Evolutionary conservation across 2,329 filamentous ascomycete genomes (phyloP), one percentile per base, ranked within the genome.

Genomic region (Karstenula rhodostoma): DNA sequence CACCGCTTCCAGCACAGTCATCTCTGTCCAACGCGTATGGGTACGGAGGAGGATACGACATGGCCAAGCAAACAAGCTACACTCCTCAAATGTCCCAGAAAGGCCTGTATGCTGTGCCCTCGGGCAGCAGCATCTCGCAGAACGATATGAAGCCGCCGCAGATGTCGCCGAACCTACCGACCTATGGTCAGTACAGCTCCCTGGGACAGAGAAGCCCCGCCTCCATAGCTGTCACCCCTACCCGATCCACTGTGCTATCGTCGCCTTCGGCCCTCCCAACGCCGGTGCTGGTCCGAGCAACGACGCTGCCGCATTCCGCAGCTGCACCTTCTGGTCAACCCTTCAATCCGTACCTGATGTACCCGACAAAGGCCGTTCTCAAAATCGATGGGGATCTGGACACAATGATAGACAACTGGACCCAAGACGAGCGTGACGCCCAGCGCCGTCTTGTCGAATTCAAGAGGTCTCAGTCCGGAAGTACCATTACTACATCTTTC

Each of bases 381-480:
- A 93, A 95, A 72, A 90, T 98, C 61, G 87, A 90, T 56, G 94
- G 94, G 22, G 92, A 97, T 71, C 85, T 99, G 50, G 89, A 93
- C 54, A 82, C 84, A 8, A 97, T 98, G 94, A 88, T 89, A 0
- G 86, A 90, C 63, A 86, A 89, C 63, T 99, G 95, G 95, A 90
- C 87, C 0, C 80, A 85, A 29, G 93, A 96, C 64, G 95, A 99
- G 77, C 89, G 88, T 80, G 86, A 89, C 40, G 88, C 88, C 56
- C 90, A 91, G 70, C 86, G 95, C 49, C 87, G 95, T 37, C 89
- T 99, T 40, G 94, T 99, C 19, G 87, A 94, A 69, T 99, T 99
- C 81, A 89, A 86, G 69, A 90, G 95, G 70, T 87, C 87, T 61
- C 94, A 98, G 78, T 85, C 84, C 35, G 93, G 93, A 29, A 94